phyloP scores from a whole-genome alignment of 495 filamentous ascomycete genomes.

The Aspergillus conjunctus region DNA sequence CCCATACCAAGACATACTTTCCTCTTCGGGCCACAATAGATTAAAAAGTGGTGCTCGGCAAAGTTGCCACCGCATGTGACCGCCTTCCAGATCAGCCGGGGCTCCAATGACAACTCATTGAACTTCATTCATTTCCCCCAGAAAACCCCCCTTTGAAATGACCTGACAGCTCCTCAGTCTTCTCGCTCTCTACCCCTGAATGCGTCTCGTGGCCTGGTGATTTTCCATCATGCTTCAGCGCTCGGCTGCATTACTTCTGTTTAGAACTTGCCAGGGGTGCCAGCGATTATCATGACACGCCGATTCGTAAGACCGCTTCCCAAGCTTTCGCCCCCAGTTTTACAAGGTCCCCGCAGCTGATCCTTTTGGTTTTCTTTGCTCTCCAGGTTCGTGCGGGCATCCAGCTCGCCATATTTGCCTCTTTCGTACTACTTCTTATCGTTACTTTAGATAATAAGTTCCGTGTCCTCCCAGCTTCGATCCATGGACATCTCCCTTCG shows the following conservation, averaged over 20 bases:
- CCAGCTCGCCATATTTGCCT: slow-evolving; percentile 70
- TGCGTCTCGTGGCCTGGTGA: slow-evolving; percentile 12
- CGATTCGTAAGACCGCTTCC: slow-evolving; percentile 40
- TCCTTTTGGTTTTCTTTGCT: slow-evolving; percentile 6
- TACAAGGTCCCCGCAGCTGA: slow-evolving; percentile 6
- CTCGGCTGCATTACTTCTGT: slow-evolving; percentile 22
- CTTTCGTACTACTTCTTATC: slow-evolving; percentile 67
- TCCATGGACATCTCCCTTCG: slow-evolving; percentile 79
- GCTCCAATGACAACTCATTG: slow-evolving; percentile 9
- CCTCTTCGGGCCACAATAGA: not conserved
- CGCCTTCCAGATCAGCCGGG: slow-evolving; percentile 12
- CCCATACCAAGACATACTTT: not conserved
- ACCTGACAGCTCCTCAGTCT: slow-evolving; percentile 30
- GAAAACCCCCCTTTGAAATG: slow-evolving; percentile 30
- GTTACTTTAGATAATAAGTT: slow-evolving; percentile 80
- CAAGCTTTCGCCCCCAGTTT: not conserved
- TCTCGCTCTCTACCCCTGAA: slow-evolving; percentile 30
- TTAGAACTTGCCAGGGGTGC: slow-evolving; percentile 41
- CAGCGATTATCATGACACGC: slow-evolving; percentile 47
- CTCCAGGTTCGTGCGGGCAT: slow-evolving; percentile 72
- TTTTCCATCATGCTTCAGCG: slow-evolving; percentile 32
- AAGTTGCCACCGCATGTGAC: slow-evolving; percentile 19
- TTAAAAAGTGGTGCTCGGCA: slow-evolving; percentile 8
- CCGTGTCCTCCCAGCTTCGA: slow-evolving; percentile 75
- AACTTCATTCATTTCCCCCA: slow-evolving; percentile 16